These are phyloP conservation scores for Leccinum fallax DNA, from an alignment of 1,284 basidiomycete genomes.

Conservation along the genomic window DNA sequence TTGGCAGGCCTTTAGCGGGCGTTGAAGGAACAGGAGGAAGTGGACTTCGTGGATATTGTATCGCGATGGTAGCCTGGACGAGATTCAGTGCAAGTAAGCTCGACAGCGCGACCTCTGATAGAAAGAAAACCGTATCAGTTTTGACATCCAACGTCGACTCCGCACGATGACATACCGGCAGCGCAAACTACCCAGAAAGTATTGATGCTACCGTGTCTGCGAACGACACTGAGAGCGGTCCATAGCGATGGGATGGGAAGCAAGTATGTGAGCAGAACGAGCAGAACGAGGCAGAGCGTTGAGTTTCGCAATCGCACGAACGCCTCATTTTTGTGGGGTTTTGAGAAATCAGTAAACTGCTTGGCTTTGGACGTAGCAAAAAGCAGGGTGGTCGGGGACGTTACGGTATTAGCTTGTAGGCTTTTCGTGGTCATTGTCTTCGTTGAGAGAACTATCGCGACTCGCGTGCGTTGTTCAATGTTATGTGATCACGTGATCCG, in stretches of 20 bases:
- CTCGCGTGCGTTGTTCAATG: background rate
- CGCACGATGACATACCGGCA: constrained; percentile 20
- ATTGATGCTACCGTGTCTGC: constrained; percentile 15
- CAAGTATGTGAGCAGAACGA: constrained; percentile 53
- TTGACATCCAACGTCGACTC: background rate
- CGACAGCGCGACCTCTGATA: constrained; percentile 46
- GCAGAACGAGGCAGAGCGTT: constrained; percentile 43
- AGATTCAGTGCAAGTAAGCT: constrained; percentile 51
- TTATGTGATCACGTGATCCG: constrained; percentile 3
- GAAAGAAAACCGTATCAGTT: background rate
- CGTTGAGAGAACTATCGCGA: background rate
- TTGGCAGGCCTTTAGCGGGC: constrained; percentile 39
- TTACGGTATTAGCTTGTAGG: background rate
- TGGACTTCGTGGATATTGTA: constrained; percentile 53
- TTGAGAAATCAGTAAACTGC: constrained; percentile 41
- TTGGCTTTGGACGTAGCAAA: constrained; percentile 27
- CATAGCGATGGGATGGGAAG: constrained; percentile 54
- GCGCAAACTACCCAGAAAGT: constrained; percentile 23
- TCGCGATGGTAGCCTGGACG: constrained; percentile 51
- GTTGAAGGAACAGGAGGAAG: constrained; percentile 41
- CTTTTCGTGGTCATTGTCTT: constrained; percentile 22
- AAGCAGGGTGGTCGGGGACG: constrained; percentile 26
- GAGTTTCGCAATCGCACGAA: constrained; percentile 55
- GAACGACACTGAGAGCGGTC: constrained; percentile 39
- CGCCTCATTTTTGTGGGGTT: constrained; percentile 58